Conservation (phyloP, 305 asterid species). For the Caryopteris hybrid region DNA sequence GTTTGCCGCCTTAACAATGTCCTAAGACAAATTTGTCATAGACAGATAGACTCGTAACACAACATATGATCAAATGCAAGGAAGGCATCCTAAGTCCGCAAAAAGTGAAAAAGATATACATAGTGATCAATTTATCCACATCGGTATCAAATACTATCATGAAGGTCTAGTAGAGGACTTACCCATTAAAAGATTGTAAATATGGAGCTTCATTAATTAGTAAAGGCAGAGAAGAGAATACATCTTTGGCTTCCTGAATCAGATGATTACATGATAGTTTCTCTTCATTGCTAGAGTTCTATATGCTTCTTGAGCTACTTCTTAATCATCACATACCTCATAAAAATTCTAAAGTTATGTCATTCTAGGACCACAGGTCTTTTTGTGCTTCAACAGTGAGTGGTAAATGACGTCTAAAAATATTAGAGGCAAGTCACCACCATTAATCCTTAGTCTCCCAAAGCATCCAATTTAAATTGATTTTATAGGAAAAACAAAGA, state of each 20-base stretch:
- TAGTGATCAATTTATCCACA: not conserved
- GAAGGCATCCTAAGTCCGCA: not conserved
- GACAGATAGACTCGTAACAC: not conserved
- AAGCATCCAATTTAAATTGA: not conserved
- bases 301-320: not conserved
- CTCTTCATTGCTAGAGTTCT: not conserved
- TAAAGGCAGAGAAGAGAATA: not conserved
- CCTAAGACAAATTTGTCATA: not conserved
- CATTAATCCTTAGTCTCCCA: not conserved
- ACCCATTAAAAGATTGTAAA: not conserved
- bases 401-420: not conserved
- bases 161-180: not conserved
- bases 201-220: not conserved
- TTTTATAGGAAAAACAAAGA: not conserved
- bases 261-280: not conserved
- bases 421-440: not conserved
- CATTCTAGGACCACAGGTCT: not conserved
- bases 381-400: not conserved
- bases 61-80: not conserved
- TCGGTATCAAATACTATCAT: not conserved
- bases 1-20: not conserved
- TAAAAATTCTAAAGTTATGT: not conserved
- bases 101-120: not conserved
- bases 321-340: conserved; percentile 6
- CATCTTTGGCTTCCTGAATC: not conserved